phyloP scores from a whole-genome alignment of 192 early-diverging fungal species.

The Obelidium mucronatum region DNA sequence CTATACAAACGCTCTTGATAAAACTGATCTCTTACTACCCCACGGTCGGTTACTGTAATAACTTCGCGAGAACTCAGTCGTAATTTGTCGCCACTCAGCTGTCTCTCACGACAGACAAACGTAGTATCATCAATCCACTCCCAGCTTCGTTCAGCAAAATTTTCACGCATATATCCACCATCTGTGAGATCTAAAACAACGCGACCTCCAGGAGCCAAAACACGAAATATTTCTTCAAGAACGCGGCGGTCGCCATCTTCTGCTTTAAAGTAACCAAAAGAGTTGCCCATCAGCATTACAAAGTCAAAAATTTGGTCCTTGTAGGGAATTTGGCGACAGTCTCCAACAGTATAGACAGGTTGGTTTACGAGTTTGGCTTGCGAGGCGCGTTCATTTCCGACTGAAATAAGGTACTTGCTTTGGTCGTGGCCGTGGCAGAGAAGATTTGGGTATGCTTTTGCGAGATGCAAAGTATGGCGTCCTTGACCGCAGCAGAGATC shows the following conservation, averaged over 20 bases:
- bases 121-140: slow-evolving; percentile 72
- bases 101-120: slow-evolving; percentile 70
- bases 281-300: slow-evolving; percentile 69
- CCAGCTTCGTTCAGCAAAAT: slow-evolving; percentile 64
- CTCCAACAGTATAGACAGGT: slow-evolving; percentile 65
- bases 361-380: slow-evolving; percentile 28
- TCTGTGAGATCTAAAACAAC: slow-evolving; percentile 67
- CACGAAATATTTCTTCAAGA: slow-evolving; percentile 56
- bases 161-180: slow-evolving; percentile 62
- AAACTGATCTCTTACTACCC: slow-evolving; percentile 72
- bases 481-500: slow-evolving; percentile 79
- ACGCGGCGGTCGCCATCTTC: slow-evolving; percentile 58
- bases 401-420: slow-evolving; percentile 61
- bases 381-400: slow-evolving; percentile 57
- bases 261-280: slow-evolving; percentile 71
- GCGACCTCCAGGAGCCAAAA: slow-evolving; percentile 61
- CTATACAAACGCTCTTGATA: slow-evolving; percentile 68
- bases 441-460: slow-evolving; percentile 62
- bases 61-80: slow-evolving; percentile 66
- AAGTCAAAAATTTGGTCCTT: slow-evolving; percentile 57
- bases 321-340: slow-evolving; percentile 65
- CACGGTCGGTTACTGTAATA: slow-evolving; percentile 54
- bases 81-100: slow-evolving; percentile 58
- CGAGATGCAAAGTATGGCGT: slow-evolving; percentile 61
- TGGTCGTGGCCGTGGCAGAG: slow-evolving; percentile 66